phyloP scores from a whole-genome alignment of 2,329 filamentous ascomycete genomes.

The Aspergillus tubingensis region DNA sequence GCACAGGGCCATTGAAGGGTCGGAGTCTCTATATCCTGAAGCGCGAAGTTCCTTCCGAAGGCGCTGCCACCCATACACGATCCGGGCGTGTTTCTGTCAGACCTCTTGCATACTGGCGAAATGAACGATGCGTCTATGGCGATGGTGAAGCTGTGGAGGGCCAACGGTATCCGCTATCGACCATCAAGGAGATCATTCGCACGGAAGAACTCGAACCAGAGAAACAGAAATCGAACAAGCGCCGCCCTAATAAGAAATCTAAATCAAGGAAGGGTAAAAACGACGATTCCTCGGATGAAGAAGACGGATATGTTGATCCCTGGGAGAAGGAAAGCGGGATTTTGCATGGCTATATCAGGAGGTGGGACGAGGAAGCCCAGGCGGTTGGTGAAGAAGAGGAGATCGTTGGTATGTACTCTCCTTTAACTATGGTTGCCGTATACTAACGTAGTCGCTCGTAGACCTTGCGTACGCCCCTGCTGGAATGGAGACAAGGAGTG shows the following conservation, averaged over 20 bases:
- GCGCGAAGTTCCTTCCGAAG: slow-evolving; percentile 55
- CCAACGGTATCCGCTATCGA: slow-evolving; percentile 64
- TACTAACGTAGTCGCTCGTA: slow-evolving; percentile 28
- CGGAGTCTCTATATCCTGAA: slow-evolving; percentile 54
- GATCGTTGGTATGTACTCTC: slow-evolving; percentile 36
- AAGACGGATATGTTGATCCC: slow-evolving; percentile 42
- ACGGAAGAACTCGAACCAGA: slow-evolving; percentile 62
- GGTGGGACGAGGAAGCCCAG: slow-evolving; percentile 46
- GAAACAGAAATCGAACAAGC: slow-evolving; percentile 40
- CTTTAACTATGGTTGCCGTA: not conserved
- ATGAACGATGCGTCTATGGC: slow-evolving; percentile 74
- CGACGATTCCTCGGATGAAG: slow-evolving; percentile 40
- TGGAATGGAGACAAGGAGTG: slow-evolving; percentile 59
- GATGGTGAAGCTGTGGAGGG: slow-evolving; percentile 59
- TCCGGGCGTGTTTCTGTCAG: slow-evolving; percentile 77
- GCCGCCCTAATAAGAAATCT: slow-evolving; percentile 36
- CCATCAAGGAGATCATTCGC: slow-evolving; percentile 75
- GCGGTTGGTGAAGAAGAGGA: slow-evolving; percentile 42
- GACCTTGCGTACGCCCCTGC: slow-evolving; percentile 62
- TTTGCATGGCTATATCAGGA: slow-evolving; percentile 46
- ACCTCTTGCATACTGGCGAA: slow-evolving; percentile 83
- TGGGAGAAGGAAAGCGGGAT: slow-evolving; percentile 50
- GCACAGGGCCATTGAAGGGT: slow-evolving; percentile 49
- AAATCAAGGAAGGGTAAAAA: slow-evolving; percentile 39
- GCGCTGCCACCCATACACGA: slow-evolving; percentile 64